Base-by-base conservation (phyloP, 345 rosid species). In the Eucalyptus microcorys region DNA sequence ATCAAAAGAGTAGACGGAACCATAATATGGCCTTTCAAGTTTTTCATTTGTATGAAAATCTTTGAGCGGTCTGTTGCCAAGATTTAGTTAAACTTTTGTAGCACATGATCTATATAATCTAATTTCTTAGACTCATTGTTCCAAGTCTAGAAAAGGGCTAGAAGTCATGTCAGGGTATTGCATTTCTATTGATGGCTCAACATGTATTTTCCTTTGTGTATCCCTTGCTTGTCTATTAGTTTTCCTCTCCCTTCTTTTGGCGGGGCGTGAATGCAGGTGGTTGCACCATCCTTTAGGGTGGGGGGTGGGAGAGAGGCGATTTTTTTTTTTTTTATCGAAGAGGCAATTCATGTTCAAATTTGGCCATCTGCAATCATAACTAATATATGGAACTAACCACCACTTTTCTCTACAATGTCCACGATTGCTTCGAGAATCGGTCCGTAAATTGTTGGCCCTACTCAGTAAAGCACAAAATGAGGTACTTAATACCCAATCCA, bases 381-480 rank as follows among this genome's bases (percentile, higher is more conserved):
- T 90, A 98, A 89, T 37, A 98, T 98, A 84, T 96, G 99, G 92
- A 96, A 98, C 87, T 98, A 99, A 50, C 98, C 98, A 83, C 97
- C 96, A 88, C 97, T 97, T 92, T 93, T 93, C 94, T 95, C 98
- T 88, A 98, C 99, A 87, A 96, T 95, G 47, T 97, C 93, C 94
- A 95, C 94, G 53, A 97, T 97, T 97, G 94, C 97, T 86, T 98
- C 98, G 83, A 98, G 95, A 71, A 95, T 87, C 7, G 98, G 99
- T 34, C 98, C 98, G 94, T 97, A 98, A 13, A 99, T 96, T 32
- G 99, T 98, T 15, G 99, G 99, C 30, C 99, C 99, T 97, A 93
- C 30, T 47, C 59, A 83, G 34, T 86, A 87, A 57, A 81, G 45
- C 34, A n/a, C 32, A 61, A 61, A 30, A 61, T 34, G 14, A 6